Evolutionary conservation across 352 stramenopile genomes (phyloP), one percentile per base, ranked within the genome.

Genomic region (Thalassiosira exigua): DNA sequence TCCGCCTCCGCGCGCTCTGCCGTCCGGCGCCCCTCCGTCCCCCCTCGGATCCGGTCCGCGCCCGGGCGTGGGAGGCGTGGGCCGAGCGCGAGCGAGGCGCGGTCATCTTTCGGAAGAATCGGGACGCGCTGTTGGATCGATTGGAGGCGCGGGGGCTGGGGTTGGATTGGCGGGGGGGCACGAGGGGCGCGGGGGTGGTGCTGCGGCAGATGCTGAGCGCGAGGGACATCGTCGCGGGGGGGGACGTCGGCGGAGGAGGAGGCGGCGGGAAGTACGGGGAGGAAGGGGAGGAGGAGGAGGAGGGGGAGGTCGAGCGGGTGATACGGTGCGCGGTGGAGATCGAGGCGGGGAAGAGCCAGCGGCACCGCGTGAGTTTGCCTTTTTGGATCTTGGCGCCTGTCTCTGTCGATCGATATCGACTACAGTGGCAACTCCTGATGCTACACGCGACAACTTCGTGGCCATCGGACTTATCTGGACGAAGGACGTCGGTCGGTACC

Each of bases 311-410:
- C 46, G 84, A 87, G 42, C 70, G 87, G 60, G 75, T 93, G n/a
- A 75, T 94, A 5, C 84, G 85, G 72, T 91, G 78, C 53, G 87
- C 90, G 33, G 80, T 94, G 19, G 90, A 94, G 60, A 77, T 93
- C 24, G 90, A 94, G 70, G 90, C 90, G 36, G 82, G 69, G n/a
- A 92, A 88, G 69, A 86, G 75, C 41, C 79, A 88, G 62, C 59
- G 79, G n/a, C 79, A 89, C 58, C 70, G 86, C 50, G 74, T 83
- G 60, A 83, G 75, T 77, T 32, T 44, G 57, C 44, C 4, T 42
- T 9, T 52, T 26, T 41, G 33, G n/a, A n/a, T n/a, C n/a, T n/a
- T n/a, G n/a, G n/a, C n/a, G n/a, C n/a, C n/a, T n/a, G n/a, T n/a
- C n/a, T n/a, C n/a, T n/a, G n/a, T n/a, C n/a, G n/a, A n/a, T n/a